Conservation (phyloP, 345 rosid genomes). For the Salix udensis region DNA sequence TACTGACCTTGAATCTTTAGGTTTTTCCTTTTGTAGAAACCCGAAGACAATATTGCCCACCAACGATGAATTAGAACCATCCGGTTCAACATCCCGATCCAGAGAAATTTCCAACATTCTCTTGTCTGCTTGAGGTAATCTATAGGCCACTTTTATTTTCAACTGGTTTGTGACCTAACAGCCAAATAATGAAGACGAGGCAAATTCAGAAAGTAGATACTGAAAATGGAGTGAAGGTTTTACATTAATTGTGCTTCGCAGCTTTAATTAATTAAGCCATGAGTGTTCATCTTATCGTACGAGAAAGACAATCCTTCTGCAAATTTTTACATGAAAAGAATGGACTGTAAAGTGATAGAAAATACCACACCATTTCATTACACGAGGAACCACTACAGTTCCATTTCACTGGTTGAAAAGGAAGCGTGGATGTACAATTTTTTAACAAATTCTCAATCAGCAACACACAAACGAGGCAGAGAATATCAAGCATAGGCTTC, state of each 20-base stretch:
- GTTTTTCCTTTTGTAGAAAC: too few relatives aligned
- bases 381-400: conserved; percentile 26
- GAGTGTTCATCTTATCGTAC: background rate
- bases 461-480: conserved; percentile 8
- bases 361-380: conserved; percentile 10
- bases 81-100: too few relatives aligned
- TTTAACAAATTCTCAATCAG: background rate
- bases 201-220: too few relatives aligned
- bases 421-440: conserved; percentile 28
- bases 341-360: background rate
- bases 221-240: too few relatives aligned
- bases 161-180: too few relatives aligned
- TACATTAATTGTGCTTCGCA: background rate
- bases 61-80: too few relatives aligned
- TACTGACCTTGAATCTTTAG: too few relatives aligned
- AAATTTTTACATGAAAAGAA: background rate
- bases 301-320: background rate
- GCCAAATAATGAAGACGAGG: too few relatives aligned
- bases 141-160: too few relatives aligned
- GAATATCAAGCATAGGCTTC: conserved; percentile 5
- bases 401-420: conserved; percentile 17
- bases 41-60: too few relatives aligned
- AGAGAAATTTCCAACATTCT: too few relatives aligned
- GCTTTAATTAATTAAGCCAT: background rate
- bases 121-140: too few relatives aligned